Percentiles rank a stretch among this genome's conserved stretches.
phyloP scores from a whole-genome alignment of 192 early-diverging fungal species.

The Gaertneriomyces sp. region DNA sequence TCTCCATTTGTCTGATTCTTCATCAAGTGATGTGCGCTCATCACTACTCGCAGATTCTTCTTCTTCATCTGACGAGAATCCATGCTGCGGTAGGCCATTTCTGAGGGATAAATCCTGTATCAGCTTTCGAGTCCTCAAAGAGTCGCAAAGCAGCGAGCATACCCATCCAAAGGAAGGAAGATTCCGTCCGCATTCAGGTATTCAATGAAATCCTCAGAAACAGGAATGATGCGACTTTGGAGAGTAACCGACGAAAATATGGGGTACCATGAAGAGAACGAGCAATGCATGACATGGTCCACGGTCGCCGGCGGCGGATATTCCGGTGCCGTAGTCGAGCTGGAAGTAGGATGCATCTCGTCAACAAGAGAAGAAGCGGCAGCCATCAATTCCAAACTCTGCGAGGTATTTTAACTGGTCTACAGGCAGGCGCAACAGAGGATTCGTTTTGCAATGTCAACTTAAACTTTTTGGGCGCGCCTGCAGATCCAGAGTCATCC shows the following conservation, averaged over 20 bases:
- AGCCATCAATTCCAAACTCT: too few species aligned
- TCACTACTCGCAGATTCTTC: conserved; percentile 12
- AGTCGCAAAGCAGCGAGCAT: conserved; percentile 1
- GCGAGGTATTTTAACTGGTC: too few species aligned
- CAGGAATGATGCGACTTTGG: conserved; percentile 68
- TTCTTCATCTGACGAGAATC: conserved; percentile 16
- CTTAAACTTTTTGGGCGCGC: too few species aligned
- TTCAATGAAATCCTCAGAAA: conserved; percentile 73
- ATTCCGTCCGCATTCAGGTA: conserved; percentile 86
- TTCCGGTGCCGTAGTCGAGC: background rate
- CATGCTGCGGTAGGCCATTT: conserved; percentile 37
- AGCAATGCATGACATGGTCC: conserved; percentile 65
- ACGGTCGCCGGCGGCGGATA: conserved; percentile 56
- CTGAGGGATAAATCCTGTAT: too few species aligned
- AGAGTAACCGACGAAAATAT: conserved; percentile 62
- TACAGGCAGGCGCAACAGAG: too few species aligned
- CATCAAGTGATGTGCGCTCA: background rate
- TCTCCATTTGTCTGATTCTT: background rate
- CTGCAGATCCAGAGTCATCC: too few species aligned
- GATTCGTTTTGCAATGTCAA: too few species aligned
- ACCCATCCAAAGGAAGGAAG: conserved; percentile 70
- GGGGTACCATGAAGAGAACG: conserved; percentile 78
- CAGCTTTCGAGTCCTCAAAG: too few species aligned
- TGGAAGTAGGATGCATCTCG: too few species aligned
- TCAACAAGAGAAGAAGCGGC: too few species aligned